Base-by-base conservation (phyloP, 2,329 filamentous ascomycete species). In the Colletotrichum godetiae region DNA sequence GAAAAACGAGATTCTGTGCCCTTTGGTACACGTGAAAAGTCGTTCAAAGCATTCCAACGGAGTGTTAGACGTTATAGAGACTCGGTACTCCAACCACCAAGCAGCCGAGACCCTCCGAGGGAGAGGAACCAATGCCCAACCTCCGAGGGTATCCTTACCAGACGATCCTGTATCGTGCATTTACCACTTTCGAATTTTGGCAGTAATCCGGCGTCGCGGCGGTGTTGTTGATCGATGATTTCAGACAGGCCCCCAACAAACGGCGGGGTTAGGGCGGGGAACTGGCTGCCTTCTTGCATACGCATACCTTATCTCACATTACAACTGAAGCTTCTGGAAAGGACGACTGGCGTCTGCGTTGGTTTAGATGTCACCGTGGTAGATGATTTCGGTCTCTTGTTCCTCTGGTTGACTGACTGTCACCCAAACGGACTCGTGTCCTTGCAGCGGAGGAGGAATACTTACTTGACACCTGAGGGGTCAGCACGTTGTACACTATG, bases 401-500 rank as follows among this genome's bases (percentile, higher is more conserved):
- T 61, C 56, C 52, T 63, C 53, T 37, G 29, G 46, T 66, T 56
- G 67, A 29, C 65, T 57, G 67, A 66, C 12, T 60, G 53, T 19
- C 29, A 57, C 24, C 55, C 22, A 49, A 53, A 53, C 29, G 22
- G 29, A 52, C 49, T 35, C 33, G 33, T 49, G 56, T 69, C 49
- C 37, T 35, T 61, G 33, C 33, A 73, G 67, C 67, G 67, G 49
- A 22, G 42, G 66, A 55, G 31, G 46, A 46, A 66, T 73, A 73
- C 71, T 61, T 73, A 57, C 31, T 35, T 68, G 60, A 49, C 67
- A 60, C 61, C 61, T 31, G 67, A 37, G 66, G 61, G 49, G 56
- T 56, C 49, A 59, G 67, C 67, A 35, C 71, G 60, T 66, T 73
- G 71, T 73, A 71, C 49, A 73, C 52, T 73, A 72, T 63, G 57